phyloP scores from a whole-genome alignment of 192 early-diverging fungal genomes.

The Rhizoclosmatium sp. region DNA sequence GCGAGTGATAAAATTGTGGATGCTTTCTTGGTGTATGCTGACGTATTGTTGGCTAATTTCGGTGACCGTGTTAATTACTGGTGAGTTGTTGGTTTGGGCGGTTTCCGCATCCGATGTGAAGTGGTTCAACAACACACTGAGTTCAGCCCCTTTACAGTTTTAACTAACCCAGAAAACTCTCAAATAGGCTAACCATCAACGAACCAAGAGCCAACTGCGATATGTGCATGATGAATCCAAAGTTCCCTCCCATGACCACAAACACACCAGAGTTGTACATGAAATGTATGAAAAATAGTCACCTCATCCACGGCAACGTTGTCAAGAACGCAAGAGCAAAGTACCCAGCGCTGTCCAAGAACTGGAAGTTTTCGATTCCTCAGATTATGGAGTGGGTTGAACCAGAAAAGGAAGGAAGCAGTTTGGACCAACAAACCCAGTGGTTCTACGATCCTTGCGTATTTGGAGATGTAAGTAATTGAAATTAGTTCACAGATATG shows the following conservation, averaged over 20 bases:
- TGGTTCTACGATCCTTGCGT: constrained; percentile 51
- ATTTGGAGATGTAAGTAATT: constrained; percentile 39
- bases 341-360: constrained; percentile 15
- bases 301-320: constrained; percentile 35
- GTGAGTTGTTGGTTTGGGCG: constrained; percentile 27
- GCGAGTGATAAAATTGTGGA: constrained; percentile 36
- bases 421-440: constrained; percentile 5
- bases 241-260: constrained; percentile 25
- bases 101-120: constrained; percentile 42
- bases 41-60: constrained; percentile 36
- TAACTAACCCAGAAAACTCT: neutral
- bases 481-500: neutral
- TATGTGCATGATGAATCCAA: constrained; percentile 20
- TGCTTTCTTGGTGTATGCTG: constrained; percentile 44
- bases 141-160: constrained; percentile 2
- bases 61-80: constrained; percentile 43
- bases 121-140: constrained; percentile 40
- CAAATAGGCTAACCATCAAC: constrained; percentile 44
- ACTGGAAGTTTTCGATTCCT: constrained; percentile 39
- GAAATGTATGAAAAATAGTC: constrained; percentile 24
- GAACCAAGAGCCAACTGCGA: constrained; percentile 48
- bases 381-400: constrained; percentile 35
- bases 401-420: neutral
- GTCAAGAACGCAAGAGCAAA: constrained; percentile 34
- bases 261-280: constrained; percentile 2